A percentile compares a stretch with the other conserved stretches of the same genome.
Evolutionary conservation across 1,139 yeast genomes (phyloP).

Genomic region (Hanseniaspora gamundiae): DNA sequence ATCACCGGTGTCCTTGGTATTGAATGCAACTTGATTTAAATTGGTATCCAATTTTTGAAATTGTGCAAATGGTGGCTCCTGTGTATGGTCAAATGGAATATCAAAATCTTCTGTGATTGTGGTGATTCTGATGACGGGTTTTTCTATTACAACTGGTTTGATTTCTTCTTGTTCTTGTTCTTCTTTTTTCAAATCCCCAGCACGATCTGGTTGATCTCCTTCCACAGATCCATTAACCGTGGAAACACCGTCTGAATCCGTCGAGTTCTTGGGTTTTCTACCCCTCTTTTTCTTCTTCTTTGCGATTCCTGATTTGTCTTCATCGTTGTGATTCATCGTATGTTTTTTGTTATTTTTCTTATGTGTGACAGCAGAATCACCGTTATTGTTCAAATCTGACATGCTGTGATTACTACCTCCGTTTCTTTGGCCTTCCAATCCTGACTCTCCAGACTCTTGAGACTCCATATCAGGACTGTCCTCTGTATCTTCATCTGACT

Average conservation of each 20-base stretch:
- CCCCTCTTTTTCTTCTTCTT: not conserved
- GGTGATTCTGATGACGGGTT: slow-evolving; percentile 12
- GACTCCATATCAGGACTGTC: not conserved
- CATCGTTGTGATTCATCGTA: too few relatives aligned
- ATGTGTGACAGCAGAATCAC: too few relatives aligned
- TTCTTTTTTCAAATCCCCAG: slow-evolving; percentile 1
- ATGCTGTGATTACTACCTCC: too few relatives aligned
- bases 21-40: slow-evolving; percentile 14
- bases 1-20: not conserved
- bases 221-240: too few relatives aligned
- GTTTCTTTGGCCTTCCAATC: not conserved
- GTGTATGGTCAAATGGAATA: slow-evolving; percentile 20
- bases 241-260: too few relatives aligned
- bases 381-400: too few relatives aligned
- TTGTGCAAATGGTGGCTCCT: slow-evolving; percentile 9
- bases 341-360: too few relatives aligned
- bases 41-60: slow-evolving; percentile 13
- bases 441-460: not conserved
- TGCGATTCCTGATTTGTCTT: not conserved
- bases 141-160: not conserved
- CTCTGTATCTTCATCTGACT: not conserved
- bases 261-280: not conserved
- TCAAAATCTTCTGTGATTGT: slow-evolving; percentile 26
- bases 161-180: not conserved
- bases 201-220: too few relatives aligned